A percentile compares a stretch with the other conserved stretches of the same genome.
phyloP scores from a whole-genome alignment of 805 yeast genomes.

The Ogataea dorogensis region DNA sequence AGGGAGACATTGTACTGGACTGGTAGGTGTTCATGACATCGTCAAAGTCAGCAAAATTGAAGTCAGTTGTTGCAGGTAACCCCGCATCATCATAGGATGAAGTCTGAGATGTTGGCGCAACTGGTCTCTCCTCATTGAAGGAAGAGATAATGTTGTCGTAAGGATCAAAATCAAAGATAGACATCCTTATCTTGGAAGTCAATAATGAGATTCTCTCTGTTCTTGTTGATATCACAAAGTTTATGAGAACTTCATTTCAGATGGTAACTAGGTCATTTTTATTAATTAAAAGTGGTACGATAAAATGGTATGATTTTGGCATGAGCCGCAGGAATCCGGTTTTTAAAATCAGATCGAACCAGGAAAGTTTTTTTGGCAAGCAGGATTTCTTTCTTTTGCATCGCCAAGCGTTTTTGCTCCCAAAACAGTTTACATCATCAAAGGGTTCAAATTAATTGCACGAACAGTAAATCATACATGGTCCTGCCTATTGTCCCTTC shows the following conservation, averaged over 20 bases:
- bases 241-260: neutral
- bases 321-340: neutral
- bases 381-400: neutral
- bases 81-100: slow-evolving; percentile 6
- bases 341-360: too few relatives aligned
- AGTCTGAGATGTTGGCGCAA: neutral
- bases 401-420: too few relatives aligned
- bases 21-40: slow-evolving; percentile 32
- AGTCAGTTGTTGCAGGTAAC: slow-evolving; percentile 28
- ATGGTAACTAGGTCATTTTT: neutral
- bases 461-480: too few relatives aligned
- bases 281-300: slow-evolving; percentile 2
- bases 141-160: slow-evolving; percentile 32
- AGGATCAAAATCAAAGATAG: slow-evolving; percentile 31
- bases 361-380: too few relatives aligned
- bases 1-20: slow-evolving; percentile 35
- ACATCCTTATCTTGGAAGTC: slow-evolving; percentile 16
- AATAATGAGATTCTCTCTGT: too few relatives aligned
- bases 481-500: too few relatives aligned
- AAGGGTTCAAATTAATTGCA: too few relatives aligned
- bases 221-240: too few relatives aligned
- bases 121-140: slow-evolving; percentile 12
- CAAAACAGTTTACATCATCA: too few relatives aligned
- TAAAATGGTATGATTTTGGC: slow-evolving; percentile 6
- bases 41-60: slow-evolving; percentile 32